These are phyloP conservation scores for Xylaria intraflava DNA, from an alignment of 495 filamentous ascomycete species.

Conservation along the genomic window DNA sequence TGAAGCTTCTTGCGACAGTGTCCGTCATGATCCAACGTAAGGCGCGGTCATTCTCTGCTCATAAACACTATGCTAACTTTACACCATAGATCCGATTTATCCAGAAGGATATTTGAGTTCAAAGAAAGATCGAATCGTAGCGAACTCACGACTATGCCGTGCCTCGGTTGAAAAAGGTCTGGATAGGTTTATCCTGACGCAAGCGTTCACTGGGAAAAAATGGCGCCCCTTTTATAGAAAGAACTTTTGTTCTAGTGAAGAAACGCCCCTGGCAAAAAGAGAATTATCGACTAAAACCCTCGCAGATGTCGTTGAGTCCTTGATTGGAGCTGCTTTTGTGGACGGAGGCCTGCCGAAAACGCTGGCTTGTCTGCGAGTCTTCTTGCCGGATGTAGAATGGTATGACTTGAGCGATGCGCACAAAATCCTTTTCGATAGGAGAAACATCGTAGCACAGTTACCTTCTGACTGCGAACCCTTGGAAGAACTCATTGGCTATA, in stretches of 20 bases:
- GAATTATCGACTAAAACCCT: conserved; percentile 69
- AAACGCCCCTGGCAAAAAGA: conserved; percentile 3
- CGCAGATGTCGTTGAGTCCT: conserved; percentile 80
- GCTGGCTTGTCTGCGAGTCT: conserved; percentile 54
- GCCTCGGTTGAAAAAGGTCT: conserved; percentile 59
- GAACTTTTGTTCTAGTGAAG: conserved; percentile 31
- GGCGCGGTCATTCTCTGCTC: conserved; percentile 5
- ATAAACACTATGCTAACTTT: neutral
- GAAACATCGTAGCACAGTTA: conserved; percentile 23
- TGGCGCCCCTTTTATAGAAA: conserved; percentile 64
- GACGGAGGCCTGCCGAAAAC: conserved; percentile 64
- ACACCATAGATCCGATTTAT: conserved; percentile 50
- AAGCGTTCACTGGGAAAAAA: conserved; percentile 58
- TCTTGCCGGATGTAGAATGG: conserved; percentile 61
- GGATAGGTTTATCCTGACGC: conserved; percentile 66
- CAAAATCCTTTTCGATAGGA: conserved; percentile 26
- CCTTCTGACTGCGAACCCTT: conserved; percentile 30
- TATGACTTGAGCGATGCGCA: conserved; percentile 29
- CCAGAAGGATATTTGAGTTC: conserved; percentile 73
- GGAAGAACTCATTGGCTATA: conserved; percentile 60
- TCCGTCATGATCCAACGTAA: conserved; percentile 57
- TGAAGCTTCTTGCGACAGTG: conserved; percentile 70
- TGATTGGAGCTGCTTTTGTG: conserved; percentile 72
- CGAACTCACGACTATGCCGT: conserved; percentile 61
- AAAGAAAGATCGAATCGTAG: conserved; percentile 61